Base-by-base conservation (phyloP, 2,329 filamentous ascomycete species). In the Nannizzia gypsea region DNA sequence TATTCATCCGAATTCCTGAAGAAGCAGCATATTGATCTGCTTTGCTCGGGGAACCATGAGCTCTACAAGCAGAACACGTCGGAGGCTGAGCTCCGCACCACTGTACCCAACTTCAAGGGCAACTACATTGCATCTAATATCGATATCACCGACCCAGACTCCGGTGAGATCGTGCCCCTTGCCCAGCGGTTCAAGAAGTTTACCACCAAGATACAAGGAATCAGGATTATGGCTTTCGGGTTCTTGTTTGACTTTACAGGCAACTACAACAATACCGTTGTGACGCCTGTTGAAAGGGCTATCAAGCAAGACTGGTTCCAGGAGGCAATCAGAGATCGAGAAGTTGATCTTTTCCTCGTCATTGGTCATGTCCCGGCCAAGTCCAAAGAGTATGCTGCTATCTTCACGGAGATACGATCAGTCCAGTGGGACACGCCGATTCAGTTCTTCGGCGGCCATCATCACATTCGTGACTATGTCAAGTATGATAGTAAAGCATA, bases 241-340 rank as follows among this genome's bases (percentile, higher is more conserved):
- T 97, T 99, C 73, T 76, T 99, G 2, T 99, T 96, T 73, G 85
- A 99, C 74, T 99, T 99, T 67, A 89, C 83, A 0, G 85, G 86
- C 17, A 96, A 96, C 71, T 87, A 87, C 60, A 93, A 96, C 71
- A 97, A 97, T 71, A 95, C 89, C 0, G 78, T 89, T 2, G 89
- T 97, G 0, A 85, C 89, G 66, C 82, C 81, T 0, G 91, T 96
- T 1, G 83, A 87, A 65, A 81, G 95, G 6, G 87, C 89, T 0
- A 81, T 97, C 66, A 84, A 89, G 69, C 85, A 96, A 70, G 74
- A 83, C 5, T 99, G 93, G 93, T 97, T 97, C 69, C 86, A 89
- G 66, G 80, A 88, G 60, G 90, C 89, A 6, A 87, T 96, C 60
- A 80, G 81, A n/a, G 87, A 93, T 57, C 73, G 76, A 66, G 87